phyloP scores from a whole-genome alignment of 2,329 filamentous ascomycete genomes.

The Aspergillus spinulosporus region DNA sequence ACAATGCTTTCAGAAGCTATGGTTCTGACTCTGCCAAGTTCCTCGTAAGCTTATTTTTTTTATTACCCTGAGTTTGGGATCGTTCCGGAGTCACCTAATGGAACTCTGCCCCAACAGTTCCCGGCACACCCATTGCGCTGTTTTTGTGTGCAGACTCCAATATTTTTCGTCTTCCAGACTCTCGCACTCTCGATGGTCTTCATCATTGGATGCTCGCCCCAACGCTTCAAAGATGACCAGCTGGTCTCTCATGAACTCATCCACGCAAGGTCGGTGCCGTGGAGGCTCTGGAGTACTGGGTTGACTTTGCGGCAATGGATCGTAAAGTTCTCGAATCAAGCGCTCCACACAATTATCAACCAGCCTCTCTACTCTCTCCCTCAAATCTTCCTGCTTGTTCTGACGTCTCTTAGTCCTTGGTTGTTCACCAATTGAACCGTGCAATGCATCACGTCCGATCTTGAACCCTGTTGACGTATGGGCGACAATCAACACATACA shows the following conservation, averaged over 20 bases:
- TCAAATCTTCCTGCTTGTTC: conserved; percentile 1
- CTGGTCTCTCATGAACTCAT: conserved; percentile 59
- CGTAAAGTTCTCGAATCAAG: conserved; percentile 48
- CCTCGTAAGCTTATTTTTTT: not conserved
- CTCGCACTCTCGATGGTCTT: conserved; percentile 6
- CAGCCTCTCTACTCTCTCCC: conserved; percentile 36
- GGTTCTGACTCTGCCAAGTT: not conserved
- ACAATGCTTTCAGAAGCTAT: not conserved
- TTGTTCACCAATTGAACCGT: conserved; percentile 29
- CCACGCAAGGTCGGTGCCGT: conserved; percentile 47
- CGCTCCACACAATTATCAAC: conserved; percentile 47
- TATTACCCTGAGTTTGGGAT: not conserved
- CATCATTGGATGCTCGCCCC: conserved; percentile 36
- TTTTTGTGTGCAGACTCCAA: conserved; percentile 45
- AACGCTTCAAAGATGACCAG: conserved; percentile 61
- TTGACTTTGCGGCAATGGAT: conserved; percentile 26
- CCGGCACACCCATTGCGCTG: conserved; percentile 47
- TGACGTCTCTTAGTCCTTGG: conserved; percentile 2
- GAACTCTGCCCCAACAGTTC: conserved; percentile 33
- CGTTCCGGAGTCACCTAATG: not conserved
- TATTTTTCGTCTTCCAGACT: conserved; percentile 31
- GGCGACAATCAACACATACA: conserved; percentile 59
- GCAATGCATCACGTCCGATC: conserved; percentile 55
- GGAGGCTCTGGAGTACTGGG: not conserved
- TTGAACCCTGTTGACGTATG: conserved; percentile 50